Base-by-base conservation (phyloP, 768 basidiomycete genomes). In the Tulasnella sp. region DNA sequence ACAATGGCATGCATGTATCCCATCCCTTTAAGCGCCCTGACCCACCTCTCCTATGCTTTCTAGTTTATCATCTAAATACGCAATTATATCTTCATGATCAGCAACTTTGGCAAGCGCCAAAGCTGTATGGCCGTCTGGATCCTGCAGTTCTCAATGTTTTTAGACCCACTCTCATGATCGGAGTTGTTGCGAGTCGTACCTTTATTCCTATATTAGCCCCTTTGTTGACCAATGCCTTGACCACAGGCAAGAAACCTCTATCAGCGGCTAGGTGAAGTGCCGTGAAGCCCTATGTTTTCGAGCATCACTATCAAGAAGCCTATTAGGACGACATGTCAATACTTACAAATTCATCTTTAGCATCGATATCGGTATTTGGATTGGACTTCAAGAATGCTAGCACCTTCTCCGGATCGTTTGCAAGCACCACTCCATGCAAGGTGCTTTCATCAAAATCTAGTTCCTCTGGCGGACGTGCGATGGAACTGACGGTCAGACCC, bases 211-310 rank as follows among this genome's bases (percentile, higher is more conserved):
- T 63, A 58, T 88, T 76, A 4, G 82, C 89, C 3, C 85, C 87
- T 45, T 69, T 67, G 19, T 68, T 58, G 16, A 91, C 61, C 34
- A 95, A 64, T 4, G 78, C 50, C 56, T 71, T 65, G 1, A 83
- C 81, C 2, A 75, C 66, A 0, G 70, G 67, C 5, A 68, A 48
- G 58, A 78, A 72, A 1, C 91, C 91, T 60, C 90, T 70, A 63
- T 95, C 91, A 24, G 80, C 77, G 4, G 91, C 90, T 0, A 92
- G 70, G 59, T 95, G 91, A 16, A 95, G 65, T 6, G 90, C 73
- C 0, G 89, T 86, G 62, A 89, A 90, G 31, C 87, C 90, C 91
- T 95, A 59, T 16, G 41, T 22, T 37, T n/a, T 10, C 4, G n/a
- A 5, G 28, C 41, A n/a, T 7, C 24, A 53, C 47, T 37, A 7